Evolutionary conservation across 495 filamentous ascomycete species (phyloP), one percentile per base, ranked within the genome.

Genomic region (Parathielavia hyrcaniae): DNA sequence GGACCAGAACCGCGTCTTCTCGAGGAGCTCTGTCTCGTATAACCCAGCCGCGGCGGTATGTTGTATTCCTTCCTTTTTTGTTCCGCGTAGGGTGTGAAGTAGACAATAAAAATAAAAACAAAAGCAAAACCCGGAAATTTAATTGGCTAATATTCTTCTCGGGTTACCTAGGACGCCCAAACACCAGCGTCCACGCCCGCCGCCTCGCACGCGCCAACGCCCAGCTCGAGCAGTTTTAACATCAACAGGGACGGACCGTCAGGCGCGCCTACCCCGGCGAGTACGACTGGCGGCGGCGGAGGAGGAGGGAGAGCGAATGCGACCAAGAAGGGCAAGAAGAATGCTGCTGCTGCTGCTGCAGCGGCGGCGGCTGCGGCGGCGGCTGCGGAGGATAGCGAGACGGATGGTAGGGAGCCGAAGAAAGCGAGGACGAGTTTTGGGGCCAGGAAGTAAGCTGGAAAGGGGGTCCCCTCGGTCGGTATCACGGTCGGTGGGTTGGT

Each of bases 1-100:
- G 26, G 82, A 84, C 34, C 65, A 71, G 38, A 79, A 81, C 60
- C 72, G 79, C 35, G 79, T 85, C 5, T 85, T 84, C 64, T 82
- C 78, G 47, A 66, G 77, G 60, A 83, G 80, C n/a, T 83, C 80
- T 13, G 69, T 83, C n/a, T 81, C 76, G 8, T 81, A 78, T 43
- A 80, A 79, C 39, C 56, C 72, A 12, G 74, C 73, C 16, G 68
- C 70, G n/a, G 39, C 41, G 22, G 50, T 59, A 50, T 35, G 43
- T 49, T 36, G 6, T 32, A 14, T 4, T 5, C 14, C 22, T 23
- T 35, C 9, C 16, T 20, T 7, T 32, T 17, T 9, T 23, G 1
- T 22, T 35, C n/a, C n/a, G n/a, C n/a, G n/a, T n/a, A n/a, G n/a
- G n/a, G n/a, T n/a, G n/a, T n/a, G n/a, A n/a, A n/a, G n/a, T n/a